These are phyloP conservation scores for Ustilago cynodontis DNA, from an alignment of 1,284 basidiomycete genomes.

Conservation along the genomic window DNA sequence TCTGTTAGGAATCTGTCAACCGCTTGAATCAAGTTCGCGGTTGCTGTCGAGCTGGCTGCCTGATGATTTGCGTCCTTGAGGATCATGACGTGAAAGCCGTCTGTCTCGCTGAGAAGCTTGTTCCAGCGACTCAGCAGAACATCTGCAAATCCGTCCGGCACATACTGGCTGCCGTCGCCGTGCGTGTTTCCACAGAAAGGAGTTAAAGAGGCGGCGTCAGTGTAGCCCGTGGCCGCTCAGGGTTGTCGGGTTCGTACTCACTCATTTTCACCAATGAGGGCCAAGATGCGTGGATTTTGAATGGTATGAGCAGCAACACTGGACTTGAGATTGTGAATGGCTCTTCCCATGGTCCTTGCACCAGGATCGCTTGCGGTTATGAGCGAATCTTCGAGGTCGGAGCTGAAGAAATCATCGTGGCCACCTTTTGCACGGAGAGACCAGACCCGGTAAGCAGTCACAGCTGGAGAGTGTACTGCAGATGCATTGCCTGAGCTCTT, in stretches of 20 bases:
- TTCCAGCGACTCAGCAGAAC: constrained; percentile 47
- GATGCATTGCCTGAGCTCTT: constrained; percentile 36
- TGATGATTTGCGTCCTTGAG: constrained; percentile 59
- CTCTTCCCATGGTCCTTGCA: constrained; percentile 21
- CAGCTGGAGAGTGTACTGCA: constrained; percentile 48
- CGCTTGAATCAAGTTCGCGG: constrained; percentile 33
- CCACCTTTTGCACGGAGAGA: constrained; percentile 56
- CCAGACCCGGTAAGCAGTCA: constrained; percentile 64
- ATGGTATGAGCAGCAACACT: background rate
- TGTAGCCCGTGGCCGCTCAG: background rate
- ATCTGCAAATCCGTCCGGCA: constrained; percentile 27
- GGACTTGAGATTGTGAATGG: constrained; percentile 20
- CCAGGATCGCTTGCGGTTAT: constrained; percentile 29
- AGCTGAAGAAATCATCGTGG: constrained; percentile 66
- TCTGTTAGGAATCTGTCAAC: constrained; percentile 31
- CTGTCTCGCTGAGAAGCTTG: constrained; percentile 18
- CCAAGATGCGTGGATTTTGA: constrained; percentile 37
- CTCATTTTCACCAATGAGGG: constrained; percentile 60
- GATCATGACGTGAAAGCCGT: constrained; percentile 37
- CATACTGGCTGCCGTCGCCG: constrained; percentile 49
- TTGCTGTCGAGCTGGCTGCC: constrained; percentile 45
- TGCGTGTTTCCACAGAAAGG: background rate
- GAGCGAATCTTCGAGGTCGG: constrained; percentile 39
- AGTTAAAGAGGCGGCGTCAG: background rate
- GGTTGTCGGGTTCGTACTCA: constrained; percentile 28